Conservation (phyloP, 1,284 basidiomycete genomes). For the Sanguinoderma infundibulare region DNA sequence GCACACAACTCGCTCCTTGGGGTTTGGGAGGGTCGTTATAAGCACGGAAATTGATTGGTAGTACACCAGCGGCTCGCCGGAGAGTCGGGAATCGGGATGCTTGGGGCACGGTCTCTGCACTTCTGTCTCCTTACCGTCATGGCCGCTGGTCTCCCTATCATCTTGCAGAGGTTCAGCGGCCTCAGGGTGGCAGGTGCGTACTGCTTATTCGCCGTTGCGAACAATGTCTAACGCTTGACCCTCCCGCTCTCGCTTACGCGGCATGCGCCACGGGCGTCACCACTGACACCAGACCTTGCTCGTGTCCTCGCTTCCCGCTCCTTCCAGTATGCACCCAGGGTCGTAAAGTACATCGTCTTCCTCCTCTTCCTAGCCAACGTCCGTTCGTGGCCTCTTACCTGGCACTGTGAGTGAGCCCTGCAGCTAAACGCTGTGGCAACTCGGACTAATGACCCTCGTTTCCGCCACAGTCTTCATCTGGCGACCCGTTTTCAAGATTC, state of each 20-base stretch:
- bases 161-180: conserved; percentile 1
- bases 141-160: neutral
- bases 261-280: conserved; percentile 48
- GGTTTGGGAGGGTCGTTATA: neutral
- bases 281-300: conserved; percentile 76
- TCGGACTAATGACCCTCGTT: neutral
- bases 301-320: conserved; percentile 74
- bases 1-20: neutral
- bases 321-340: conserved; percentile 15
- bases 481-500: conserved; percentile 46
- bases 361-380: conserved; percentile 54
- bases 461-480: conserved; percentile 59
- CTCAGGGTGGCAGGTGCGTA: conserved; percentile 5
- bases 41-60: neutral
- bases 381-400: conserved; percentile 62
- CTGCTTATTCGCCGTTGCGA: conserved; percentile 33
- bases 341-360: conserved; percentile 32
- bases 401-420: conserved; percentile 60
- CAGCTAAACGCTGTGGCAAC: neutral
- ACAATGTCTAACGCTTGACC: conserved; percentile 73
- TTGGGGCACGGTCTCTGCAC: neutral
- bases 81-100: too few species aligned
- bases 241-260: conserved; percentile 58
- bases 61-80: neutral
- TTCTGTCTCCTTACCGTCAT: conserved; percentile 3